phyloP scores from a whole-genome alignment of 106 monocot species.

The Allium cepa region DNA sequence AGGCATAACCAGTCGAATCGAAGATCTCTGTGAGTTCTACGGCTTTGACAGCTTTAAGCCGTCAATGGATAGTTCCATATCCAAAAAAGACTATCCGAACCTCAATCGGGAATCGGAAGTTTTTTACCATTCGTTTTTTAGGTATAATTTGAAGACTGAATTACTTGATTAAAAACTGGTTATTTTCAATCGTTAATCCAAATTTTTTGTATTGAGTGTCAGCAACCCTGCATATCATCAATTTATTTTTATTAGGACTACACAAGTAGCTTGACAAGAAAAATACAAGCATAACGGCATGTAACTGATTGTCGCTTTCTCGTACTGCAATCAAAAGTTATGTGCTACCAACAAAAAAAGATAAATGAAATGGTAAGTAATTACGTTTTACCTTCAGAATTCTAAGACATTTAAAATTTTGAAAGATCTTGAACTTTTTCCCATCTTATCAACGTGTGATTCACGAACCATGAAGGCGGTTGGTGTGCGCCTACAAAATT shows the following conservation, averaged over 20 bases:
- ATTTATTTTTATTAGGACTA: neutral
- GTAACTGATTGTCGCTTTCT: constrained; percentile 97
- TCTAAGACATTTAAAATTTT: constrained; percentile 72
- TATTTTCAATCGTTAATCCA: too few relatives aligned
- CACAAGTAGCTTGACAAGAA: neutral
- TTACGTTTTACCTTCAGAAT: constrained; percentile 65
- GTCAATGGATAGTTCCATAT: too few relatives aligned
- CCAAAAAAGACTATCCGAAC: too few relatives aligned
- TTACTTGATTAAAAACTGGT: too few relatives aligned
- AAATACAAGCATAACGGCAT: constrained; percentile 46
- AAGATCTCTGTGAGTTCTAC: too few relatives aligned
- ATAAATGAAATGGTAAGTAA: constrained; percentile 3
- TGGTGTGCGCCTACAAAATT: constrained; percentile 72
- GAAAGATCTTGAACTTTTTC: constrained; percentile 66
- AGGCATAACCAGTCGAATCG: too few relatives aligned
- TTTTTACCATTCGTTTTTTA: too few relatives aligned
- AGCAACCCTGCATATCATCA: constrained; percentile 56
- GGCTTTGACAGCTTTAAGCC: too few relatives aligned
- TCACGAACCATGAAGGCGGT: constrained; percentile 84
- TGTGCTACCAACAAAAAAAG: neutral
- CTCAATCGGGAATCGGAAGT: too few relatives aligned
- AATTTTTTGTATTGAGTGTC: constrained; percentile 40
- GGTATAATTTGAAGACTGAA: too few relatives aligned
- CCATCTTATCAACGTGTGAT: constrained; percentile 93
- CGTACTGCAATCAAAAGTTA: constrained; percentile 42